Base-by-base conservation (phyloP, 2,329 filamentous ascomycete species). In the Sporothrix luriei region DNA sequence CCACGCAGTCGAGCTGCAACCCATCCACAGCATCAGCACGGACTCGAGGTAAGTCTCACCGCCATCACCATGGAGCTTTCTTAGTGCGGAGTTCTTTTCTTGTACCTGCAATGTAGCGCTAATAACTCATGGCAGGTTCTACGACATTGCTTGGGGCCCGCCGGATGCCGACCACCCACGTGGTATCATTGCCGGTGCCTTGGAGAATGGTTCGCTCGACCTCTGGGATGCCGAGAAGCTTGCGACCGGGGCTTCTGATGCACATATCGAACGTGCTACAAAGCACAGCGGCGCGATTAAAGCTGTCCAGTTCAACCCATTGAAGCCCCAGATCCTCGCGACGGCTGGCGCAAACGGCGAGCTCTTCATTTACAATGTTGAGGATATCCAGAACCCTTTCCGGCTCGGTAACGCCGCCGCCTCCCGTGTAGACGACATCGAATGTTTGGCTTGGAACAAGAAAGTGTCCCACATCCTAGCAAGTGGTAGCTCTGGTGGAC, bases 361-460 rank as follows among this genome's bases (percentile, higher is more conserved):
- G 81, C 88, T 99, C 52, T 99, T 92, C 81, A 91, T 99, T 74
- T 96, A 95, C 83, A 94, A 99, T 77, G 83, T 98, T 75, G 93
- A 96, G 81, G 94, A 98, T 79, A 87, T 94, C 74, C 87, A 88
- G 70, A 95, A 91, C 77, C 92, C 94, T 5, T 97, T 96, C 81
- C 89, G 94, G 73, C 84, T 99, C 43, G 95, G 95, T 71, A 96
- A 92, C 73, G 65, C 73, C 11, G 87, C 91, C 49, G 92, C 92
- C 54, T 94, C 93, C 73, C 91, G 94, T 77, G 91, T 93, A 51
- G 94, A 98, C 76, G 95, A 99, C 75, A 92, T 98, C 73, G 95
- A 98, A 76, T 97, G 94, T 74, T 84, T 99, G 71, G 94, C 97
- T 75, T 99, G 96, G 96, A 99, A 99, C 81, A 94, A 93, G 78